Evolutionary conservation across 2,329 filamentous ascomycete genomes (phyloP), one percentile per base, ranked within the genome.

Genomic region (Orbilia quercus): DNA sequence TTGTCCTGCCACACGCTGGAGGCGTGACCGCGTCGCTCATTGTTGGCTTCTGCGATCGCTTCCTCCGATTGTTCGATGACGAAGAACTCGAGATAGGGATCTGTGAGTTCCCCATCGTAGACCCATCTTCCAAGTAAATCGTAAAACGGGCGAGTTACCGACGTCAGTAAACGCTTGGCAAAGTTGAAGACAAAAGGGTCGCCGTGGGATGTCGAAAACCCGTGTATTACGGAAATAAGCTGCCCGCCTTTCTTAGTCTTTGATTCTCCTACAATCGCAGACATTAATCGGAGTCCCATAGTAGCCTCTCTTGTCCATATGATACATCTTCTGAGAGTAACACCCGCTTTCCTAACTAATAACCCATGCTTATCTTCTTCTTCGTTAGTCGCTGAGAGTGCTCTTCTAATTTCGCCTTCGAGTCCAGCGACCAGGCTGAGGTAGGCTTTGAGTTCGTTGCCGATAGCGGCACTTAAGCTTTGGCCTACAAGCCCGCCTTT

Each of bases 1-100:
- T 98, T 98, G 81, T 96, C 92, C 80, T 98, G 93, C 95, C 95
- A 99, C 1, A 98, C 93, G 76, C 93, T 97, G 38, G 90, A 93
- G 14, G 91, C 90, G 22, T 87, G 89, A 53, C 84, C 85, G 55
- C 83, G 82, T 76, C 84, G 85, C 53, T 81, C 78, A 67, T 87
- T 84, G 78, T 83, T 80, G 54, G 81, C 80, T 75, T 82, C 77
- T 78, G 54, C 80, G 79, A 28, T 79, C 64, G 60, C 80, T 77
- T 28, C 82, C 81, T 74, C 75, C 18, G 50, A 62, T 31, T 94
- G 91, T 80, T 97, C 92, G 18, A 88, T 88, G 18, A 99, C 93
- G 78, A 99, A 98, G 81, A 99, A 99, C 79, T 99, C 95, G 64
- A 88, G 85, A 78, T 93, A 97, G 0, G 96, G 95, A 80, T 99